These are phyloP conservation scores for Chlorella sp. DNA, from an alignment of 139 green algal genomes.

Conservation along the genomic window DNA sequence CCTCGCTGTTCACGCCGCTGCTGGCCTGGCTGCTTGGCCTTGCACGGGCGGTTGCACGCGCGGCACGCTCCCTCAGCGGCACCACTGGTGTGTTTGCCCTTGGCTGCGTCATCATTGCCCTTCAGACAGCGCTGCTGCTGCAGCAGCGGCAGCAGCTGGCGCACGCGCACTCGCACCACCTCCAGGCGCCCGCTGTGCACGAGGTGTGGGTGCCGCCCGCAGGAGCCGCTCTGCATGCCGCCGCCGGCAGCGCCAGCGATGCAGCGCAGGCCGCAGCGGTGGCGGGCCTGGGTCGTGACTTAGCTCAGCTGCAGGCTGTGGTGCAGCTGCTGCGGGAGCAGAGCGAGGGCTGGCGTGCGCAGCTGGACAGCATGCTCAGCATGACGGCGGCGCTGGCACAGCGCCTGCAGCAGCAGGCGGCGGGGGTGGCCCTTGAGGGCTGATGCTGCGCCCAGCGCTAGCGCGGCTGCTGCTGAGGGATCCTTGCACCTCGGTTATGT, in stretches of 20 bases:
- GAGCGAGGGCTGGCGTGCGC: not conserved
- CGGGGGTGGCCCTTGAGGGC: not conserved
- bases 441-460: too few relatives aligned
- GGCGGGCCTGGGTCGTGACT: not conserved
- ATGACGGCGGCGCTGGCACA: not conserved
- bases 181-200: not conserved
- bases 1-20: not conserved
- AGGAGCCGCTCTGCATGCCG: not conserved
- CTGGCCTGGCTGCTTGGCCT: not conserved
- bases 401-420: slow-evolving; percentile 11
- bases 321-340: slow-evolving; percentile 11
- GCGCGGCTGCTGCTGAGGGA: too few relatives aligned
- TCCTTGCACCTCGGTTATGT: too few relatives aligned
- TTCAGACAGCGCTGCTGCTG: slow-evolving; percentile 14
- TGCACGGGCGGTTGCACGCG: not conserved
- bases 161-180: not conserved
- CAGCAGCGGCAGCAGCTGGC: slow-evolving; percentile 27
- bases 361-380: not conserved
- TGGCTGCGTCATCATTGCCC: not conserved
- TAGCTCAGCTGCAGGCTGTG: not conserved
- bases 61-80: not conserved
- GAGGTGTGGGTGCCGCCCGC: not conserved
- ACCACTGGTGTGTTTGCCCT: not conserved
- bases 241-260: not conserved
- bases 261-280: not conserved